Conservation (phyloP, 1,284 basidiomycete species). For the Cryptococcus maquisensis region DNA sequence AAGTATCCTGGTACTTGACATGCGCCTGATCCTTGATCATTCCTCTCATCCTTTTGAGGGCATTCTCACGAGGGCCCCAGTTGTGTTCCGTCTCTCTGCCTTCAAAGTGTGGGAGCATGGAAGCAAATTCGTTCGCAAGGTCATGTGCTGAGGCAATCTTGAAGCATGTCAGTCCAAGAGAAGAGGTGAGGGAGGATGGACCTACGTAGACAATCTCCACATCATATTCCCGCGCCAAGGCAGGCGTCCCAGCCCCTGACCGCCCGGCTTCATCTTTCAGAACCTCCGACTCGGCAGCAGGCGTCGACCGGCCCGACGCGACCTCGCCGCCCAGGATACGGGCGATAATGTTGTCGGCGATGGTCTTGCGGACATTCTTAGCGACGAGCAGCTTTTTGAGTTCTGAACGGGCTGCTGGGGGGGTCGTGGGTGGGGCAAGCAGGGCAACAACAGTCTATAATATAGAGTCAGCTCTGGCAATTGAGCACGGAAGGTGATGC, state of each 20-base stretch:
- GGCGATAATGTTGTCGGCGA: conserved; percentile 53
- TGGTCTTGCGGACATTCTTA: conserved; percentile 78
- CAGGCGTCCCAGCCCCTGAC: conserved; percentile 38
- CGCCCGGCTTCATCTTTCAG: conserved; percentile 1
- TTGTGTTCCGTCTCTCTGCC: conserved; percentile 97
- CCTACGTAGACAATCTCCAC: conserved; percentile 69
- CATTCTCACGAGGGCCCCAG: conserved; percentile 79
- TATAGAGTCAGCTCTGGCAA: background rate
- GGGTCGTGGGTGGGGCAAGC: conserved; percentile 73
- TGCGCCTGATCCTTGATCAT: conserved; percentile 85
- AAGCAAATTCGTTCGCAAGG: conserved; percentile 74
- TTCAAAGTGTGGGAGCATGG: conserved; percentile 77
- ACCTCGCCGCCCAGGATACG: conserved; percentile 42
- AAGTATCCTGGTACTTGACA: conserved; percentile 65
- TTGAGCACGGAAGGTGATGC: background rate
- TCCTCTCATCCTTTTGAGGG: conserved; percentile 75
- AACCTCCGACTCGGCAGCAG: conserved; percentile 1
- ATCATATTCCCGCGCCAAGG: conserved; percentile 47
- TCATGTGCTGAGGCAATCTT: conserved; percentile 81
- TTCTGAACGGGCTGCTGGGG: conserved; percentile 81
- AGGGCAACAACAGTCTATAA: conserved; percentile 70
- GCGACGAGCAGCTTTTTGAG: conserved; percentile 86
- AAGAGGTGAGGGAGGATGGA: conserved; percentile 27
- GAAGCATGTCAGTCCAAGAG: background rate
- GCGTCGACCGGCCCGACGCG: conserved; percentile 7